These are phyloP conservation scores for Termitomyces sp. DNA, from an alignment of 768 basidiomycete genomes.

Conservation along the genomic window DNA sequence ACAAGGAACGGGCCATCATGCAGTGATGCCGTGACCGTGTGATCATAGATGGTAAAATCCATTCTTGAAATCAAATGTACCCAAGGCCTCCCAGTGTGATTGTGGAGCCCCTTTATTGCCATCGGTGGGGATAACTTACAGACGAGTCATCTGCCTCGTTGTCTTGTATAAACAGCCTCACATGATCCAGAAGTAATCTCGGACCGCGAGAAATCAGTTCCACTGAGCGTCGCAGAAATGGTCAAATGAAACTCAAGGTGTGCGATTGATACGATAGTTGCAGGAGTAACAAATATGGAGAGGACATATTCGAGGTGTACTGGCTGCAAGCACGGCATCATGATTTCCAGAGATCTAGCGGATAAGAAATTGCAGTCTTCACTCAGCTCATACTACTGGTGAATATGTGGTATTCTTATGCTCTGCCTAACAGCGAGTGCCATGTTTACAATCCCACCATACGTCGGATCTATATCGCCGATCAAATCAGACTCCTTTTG, in stretches of 20 bases:
- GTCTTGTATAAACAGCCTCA: background rate
- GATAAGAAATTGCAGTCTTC: too few species aligned
- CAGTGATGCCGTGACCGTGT: constrained; percentile 1
- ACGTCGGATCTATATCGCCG: too few species aligned
- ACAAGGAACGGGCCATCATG: background rate
- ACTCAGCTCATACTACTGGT: too few species aligned
- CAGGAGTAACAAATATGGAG: background rate
- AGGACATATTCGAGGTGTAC: background rate
- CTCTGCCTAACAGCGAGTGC: too few species aligned
- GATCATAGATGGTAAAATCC: background rate
- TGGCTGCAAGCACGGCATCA: too few species aligned
- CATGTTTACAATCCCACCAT: too few species aligned
- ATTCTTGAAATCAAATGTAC: constrained; percentile 1
- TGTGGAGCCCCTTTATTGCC: constrained; percentile 5
- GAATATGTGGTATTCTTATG: too few species aligned
- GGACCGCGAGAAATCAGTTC: background rate
- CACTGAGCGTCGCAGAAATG: background rate
- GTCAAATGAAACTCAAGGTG: background rate
- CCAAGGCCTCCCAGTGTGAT: constrained; percentile 1
- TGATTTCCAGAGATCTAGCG: too few species aligned
- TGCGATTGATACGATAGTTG: background rate
- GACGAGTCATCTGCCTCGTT: constrained; percentile 8
- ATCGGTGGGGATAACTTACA: constrained; percentile 8
- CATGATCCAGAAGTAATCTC: background rate
- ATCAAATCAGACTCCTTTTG: too few species aligned